Evolutionary conservation across 2,329 filamentous ascomycete species (phyloP), one percentile per base, ranked within the genome.

Genomic region (Trichoderma koningiopsis): DNA sequence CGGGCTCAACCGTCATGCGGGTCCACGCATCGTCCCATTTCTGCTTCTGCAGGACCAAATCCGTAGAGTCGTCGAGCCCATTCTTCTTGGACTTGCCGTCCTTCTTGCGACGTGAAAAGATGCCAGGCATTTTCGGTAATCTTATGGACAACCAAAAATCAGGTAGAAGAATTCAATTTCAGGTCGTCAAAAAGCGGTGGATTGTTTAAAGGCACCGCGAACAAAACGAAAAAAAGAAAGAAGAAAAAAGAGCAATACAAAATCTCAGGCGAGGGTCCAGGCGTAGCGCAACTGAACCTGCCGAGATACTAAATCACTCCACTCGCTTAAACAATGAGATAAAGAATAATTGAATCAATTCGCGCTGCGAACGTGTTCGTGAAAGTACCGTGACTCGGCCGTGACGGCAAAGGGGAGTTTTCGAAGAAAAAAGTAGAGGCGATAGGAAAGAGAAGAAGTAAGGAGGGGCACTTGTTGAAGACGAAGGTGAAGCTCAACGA

Each of bases 11-110:
- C 58, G 90, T 88, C 67, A 87, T 92, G 76, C 95, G 91, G 72
- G 89, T 86, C 88, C 94, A 99, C 72, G 93, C 92, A 79, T 97
- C 92, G 71, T 93, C 92, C 91, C 93, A 97, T 80, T 87, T 87
- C 68, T 92, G 92, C 81, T 94, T 93, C 71, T 85, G 81, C 47
- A 89, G 88, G 31, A 84, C 81, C 72, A 85, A 82, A 70, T 87
- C 80, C 61, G 83, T 78, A 19, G 83, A 79, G 66, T 85, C 80
- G 72, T 86, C 80, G 68, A 83, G 81, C 72, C 85, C 87, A 82
- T 94, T 94, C 81, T 91, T 92, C 79, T 88, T 90, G 71, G 83
- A 81, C 61, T 69, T 65, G 77, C 85, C 86, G 82, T 96, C 92
- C 82, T 91, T 94, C 85, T 93, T 93, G 81, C 95, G 82, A 75